phyloP scores from a whole-genome alignment of 108 stramenopile species.

The Skeletonema costatum region DNA sequence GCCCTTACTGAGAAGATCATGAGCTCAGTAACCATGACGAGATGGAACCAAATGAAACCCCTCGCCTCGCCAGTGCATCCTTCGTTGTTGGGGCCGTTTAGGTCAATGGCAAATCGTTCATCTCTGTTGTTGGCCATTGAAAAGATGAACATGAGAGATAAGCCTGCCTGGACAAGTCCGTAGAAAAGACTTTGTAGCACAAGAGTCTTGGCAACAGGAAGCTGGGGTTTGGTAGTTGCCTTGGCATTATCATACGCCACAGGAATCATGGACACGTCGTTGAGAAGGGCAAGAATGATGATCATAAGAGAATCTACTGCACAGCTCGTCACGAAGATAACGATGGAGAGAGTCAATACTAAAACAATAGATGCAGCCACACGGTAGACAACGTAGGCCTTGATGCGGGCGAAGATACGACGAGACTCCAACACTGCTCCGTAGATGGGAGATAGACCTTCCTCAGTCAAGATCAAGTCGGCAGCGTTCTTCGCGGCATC shows the following conservation, averaged over 20 bases:
- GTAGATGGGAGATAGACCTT: conserved; percentile 82
- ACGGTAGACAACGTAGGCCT: conserved; percentile 81
- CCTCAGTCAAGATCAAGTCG: conserved; percentile 82
- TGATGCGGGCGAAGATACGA: conserved; percentile 76
- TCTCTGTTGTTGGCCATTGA: conserved; percentile 23
- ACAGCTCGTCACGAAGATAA: conserved; percentile 73
- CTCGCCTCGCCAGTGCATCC: conserved; percentile 40
- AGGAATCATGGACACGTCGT: conserved; percentile 87
- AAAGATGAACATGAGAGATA: conserved; percentile 66
- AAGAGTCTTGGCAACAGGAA: conserved; percentile 51
- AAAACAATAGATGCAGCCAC: conserved; percentile 68
- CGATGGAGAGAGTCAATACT: conserved; percentile 61
- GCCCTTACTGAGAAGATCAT: conserved; percentile 66
- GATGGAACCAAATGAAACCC: conserved; percentile 62
- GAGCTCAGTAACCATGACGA: conserved; percentile 62
- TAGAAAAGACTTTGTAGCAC: conserved; percentile 58
- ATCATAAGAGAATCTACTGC: conserved; percentile 76
- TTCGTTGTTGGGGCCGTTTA: not conserved
- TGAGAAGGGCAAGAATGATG: conserved; percentile 85
- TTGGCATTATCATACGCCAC: conserved; percentile 86
- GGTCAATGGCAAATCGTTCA: conserved; percentile 25
- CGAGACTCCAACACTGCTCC: conserved; percentile 77
- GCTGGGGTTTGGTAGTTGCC: conserved; percentile 58
- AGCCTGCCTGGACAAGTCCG: conserved; percentile 53
- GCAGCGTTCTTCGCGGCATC: conserved; percentile 92